Conservation (phyloP, 805 yeast species). For the Peterozyma xylosa region DNA sequence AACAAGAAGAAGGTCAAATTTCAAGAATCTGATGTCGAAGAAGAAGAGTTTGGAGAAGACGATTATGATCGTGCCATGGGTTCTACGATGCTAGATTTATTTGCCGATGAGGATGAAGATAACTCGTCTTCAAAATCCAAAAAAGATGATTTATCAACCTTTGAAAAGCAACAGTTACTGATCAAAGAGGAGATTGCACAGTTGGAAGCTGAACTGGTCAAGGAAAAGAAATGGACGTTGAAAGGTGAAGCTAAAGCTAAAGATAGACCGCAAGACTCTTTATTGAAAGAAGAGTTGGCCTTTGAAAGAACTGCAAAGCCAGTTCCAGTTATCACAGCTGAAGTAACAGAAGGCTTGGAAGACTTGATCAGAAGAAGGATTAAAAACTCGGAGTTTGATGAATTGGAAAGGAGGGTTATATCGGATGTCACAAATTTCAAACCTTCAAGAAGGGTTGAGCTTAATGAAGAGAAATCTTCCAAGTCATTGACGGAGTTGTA, state of each 20-base stretch:
- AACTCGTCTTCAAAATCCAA: not conserved
- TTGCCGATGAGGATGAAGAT: constrained; percentile 29
- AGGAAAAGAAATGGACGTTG: constrained; percentile 89
- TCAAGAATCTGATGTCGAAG: constrained; percentile 8
- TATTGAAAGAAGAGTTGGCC: constrained; percentile 74
- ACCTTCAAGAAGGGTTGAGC: constrained; percentile 47
- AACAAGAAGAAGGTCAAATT: constrained; percentile 8
- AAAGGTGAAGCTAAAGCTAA: constrained; percentile 84
- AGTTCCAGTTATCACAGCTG: constrained; percentile 89
- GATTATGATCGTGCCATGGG: constrained; percentile 57
- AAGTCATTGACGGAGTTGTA: constrained; percentile 89
- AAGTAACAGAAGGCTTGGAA: constrained; percentile 78
- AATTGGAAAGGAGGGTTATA: constrained; percentile 65
- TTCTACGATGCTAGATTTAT: constrained; percentile 55
- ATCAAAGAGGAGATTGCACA: constrained; percentile 70
- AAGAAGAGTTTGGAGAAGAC: constrained; percentile 42
- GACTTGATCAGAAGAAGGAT: constrained; percentile 84
- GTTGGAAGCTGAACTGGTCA: constrained; percentile 81
- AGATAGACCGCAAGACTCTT: constrained; percentile 78
- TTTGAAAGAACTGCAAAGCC: constrained; percentile 94
- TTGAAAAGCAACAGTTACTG: constrained; percentile 74
- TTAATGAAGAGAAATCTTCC: constrained; percentile 75
- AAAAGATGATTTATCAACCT: constrained; percentile 49
- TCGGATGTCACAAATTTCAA: constrained; percentile 59
- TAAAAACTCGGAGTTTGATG: constrained; percentile 71